phyloP scores from a whole-genome alignment of 352 stramenopile genomes.

The Pelagophyceae sp. region DNA sequence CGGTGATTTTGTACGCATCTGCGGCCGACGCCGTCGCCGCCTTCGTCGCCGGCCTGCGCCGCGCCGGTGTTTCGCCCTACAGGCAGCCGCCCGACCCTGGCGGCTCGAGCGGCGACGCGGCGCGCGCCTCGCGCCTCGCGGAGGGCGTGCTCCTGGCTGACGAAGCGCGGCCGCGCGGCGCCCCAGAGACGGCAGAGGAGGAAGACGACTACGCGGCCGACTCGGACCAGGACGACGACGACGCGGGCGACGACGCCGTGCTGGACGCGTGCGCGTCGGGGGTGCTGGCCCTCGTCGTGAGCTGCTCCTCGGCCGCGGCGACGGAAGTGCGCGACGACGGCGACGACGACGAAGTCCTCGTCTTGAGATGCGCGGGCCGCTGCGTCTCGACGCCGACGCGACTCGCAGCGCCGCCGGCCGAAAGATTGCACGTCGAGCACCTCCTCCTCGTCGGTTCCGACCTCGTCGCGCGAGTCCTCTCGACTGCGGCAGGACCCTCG shows the following conservation, averaged over 20 bases:
- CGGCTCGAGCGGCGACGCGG: background rate
- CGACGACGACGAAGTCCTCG: background rate
- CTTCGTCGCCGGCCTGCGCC: background rate
- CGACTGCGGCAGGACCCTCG: background rate
- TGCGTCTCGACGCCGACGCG: background rate
- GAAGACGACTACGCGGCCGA: background rate
- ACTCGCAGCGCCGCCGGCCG: background rate
- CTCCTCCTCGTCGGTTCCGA: constrained; percentile 1
- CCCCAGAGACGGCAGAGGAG: background rate
- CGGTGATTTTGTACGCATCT: background rate
- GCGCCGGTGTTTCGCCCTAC: too few species aligned
- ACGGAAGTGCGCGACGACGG: background rate
- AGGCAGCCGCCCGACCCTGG: too few species aligned
- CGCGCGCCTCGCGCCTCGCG: background rate
- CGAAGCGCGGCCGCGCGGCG: too few species aligned
- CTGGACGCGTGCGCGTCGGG: background rate
- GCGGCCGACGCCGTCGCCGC: background rate
- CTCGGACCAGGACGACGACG: background rate
- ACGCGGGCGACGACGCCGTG: background rate
- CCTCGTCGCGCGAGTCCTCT: background rate
- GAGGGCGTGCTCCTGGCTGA: background rate
- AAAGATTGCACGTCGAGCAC: background rate
- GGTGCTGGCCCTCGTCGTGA: background rate
- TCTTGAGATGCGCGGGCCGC: too few species aligned
- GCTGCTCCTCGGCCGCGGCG: background rate